Conservation (phyloP, 2,329 filamentous ascomycete genomes). For the Endoconidiophora polonica region DNA sequence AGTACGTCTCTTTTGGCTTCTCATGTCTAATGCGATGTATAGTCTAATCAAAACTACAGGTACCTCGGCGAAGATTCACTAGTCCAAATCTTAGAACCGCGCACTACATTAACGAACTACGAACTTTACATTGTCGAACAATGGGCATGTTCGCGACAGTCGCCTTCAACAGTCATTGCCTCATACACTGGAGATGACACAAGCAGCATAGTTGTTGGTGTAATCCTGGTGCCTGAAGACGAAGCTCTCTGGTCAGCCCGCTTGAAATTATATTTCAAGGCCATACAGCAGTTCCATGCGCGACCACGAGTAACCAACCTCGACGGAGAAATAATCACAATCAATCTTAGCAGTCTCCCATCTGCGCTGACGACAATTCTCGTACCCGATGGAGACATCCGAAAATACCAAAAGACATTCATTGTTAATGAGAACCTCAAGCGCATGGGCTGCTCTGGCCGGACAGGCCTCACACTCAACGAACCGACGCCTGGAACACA, state of each 20-base stretch:
- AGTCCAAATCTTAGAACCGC: conserved; percentile 58
- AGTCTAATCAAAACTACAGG: conserved; percentile 20
- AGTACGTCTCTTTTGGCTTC: conserved; percentile 21
- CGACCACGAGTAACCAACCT: conserved; percentile 64
- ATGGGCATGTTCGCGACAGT: conserved; percentile 84
- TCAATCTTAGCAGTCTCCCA: conserved; percentile 81
- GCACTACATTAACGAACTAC: conserved; percentile 58
- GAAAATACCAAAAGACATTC: conserved; percentile 64
- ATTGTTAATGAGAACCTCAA: conserved; percentile 93
- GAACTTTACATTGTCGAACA: conserved; percentile 92
- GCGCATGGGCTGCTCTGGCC: conserved; percentile 76
- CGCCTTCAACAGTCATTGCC: conserved; percentile 80
- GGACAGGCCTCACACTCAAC: conserved; percentile 67
- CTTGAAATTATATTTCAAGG: conserved; percentile 69
- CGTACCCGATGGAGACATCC: conserved; percentile 72
- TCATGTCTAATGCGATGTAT: not conserved
- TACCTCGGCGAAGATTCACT: conserved; percentile 76
- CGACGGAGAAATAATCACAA: conserved; percentile 71
- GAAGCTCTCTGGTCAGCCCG: conserved; percentile 64
- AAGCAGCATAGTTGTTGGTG: conserved; percentile 61
- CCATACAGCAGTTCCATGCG: conserved; percentile 71
- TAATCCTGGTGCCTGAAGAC: conserved; percentile 68
- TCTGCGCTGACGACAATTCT: conserved; percentile 84
- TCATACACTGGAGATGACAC: conserved; percentile 80
- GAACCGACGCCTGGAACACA: conserved; percentile 66